phyloP scores from a whole-genome alignment of 1,284 basidiomycete species.

The Pascua guehoae region DNA sequence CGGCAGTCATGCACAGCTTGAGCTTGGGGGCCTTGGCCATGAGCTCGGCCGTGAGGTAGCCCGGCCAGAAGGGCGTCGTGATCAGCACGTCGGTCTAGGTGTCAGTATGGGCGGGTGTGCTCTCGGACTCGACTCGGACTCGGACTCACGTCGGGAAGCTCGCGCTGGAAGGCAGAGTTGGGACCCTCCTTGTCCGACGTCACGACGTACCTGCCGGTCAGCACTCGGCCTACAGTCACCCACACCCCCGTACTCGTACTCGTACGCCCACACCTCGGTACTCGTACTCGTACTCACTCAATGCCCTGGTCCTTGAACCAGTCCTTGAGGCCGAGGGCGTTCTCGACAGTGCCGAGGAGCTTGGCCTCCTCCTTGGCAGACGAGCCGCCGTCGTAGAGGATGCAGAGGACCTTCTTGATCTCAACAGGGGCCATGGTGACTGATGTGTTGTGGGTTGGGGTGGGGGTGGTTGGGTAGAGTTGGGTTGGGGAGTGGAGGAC shows the following conservation, averaged over 20 bases:
- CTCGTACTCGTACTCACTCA: constrained; percentile 67
- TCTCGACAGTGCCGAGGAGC: constrained; percentile 85
- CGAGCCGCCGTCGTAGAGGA: constrained; percentile 56
- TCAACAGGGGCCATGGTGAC: too few species aligned
- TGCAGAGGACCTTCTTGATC: constrained; percentile 64
- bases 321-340: constrained; percentile 71
- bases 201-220: constrained; percentile 50
- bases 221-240: constrained; percentile 7
- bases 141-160: constrained; percentile 70
- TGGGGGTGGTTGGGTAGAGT: too few species aligned
- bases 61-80: constrained; percentile 85
- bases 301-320: constrained; percentile 75
- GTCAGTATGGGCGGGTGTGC: too few species aligned
- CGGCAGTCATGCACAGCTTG: constrained; percentile 88
- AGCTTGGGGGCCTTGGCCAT: constrained; percentile 80
- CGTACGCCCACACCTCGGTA: too few species aligned
- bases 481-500: too few species aligned
- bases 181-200: constrained; percentile 84
- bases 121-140: neutral
- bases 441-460: too few species aligned
- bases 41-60: constrained; percentile 78
- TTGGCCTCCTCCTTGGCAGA: constrained; percentile 76
- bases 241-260: too few species aligned
- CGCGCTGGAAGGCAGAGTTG: constrained; percentile 73
- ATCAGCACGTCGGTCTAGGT: constrained; percentile 54